Evolutionary conservation across 2,329 filamentous ascomycete species (phyloP).

Genomic region (Ascochyta viciae-villosae): DNA sequence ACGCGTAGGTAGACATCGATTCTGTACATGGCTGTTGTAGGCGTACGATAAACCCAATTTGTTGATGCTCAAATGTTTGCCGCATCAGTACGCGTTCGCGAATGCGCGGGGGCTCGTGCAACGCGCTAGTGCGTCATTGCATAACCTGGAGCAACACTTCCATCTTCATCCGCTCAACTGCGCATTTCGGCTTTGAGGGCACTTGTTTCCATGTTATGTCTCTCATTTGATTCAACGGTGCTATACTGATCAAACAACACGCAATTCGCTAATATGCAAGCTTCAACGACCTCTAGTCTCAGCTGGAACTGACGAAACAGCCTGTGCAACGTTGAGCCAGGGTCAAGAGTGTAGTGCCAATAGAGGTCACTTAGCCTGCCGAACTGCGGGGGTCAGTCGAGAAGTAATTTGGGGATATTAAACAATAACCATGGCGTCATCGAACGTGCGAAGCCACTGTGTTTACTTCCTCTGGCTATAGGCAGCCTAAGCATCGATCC

Average conservation of each 20-base stretch:
- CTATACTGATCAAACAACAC: not conserved
- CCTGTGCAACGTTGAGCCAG: not conserved
- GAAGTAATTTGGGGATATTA: not conserved
- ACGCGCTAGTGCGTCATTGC: slow-evolving; percentile 22
- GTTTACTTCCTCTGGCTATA: not conserved
- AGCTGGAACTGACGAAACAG: not conserved
- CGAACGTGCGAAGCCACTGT: not conserved
- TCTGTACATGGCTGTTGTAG: slow-evolving; percentile 35
- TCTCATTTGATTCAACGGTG: too few relatives aligned
- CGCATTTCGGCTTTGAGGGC: not conserved
- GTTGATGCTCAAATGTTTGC: slow-evolving; percentile 6
- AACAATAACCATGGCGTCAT: not conserved
- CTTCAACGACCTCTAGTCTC: not conserved
- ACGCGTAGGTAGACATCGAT: slow-evolving; percentile 36
- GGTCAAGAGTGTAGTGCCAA: not conserved
- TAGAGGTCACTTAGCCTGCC: not conserved
- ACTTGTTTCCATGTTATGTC: not conserved
- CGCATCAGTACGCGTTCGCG: slow-evolving; percentile 10
- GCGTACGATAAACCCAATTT: slow-evolving; percentile 3
- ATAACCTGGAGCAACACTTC: not conserved
- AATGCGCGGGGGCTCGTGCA: slow-evolving; percentile 10
- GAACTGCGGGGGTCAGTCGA: not conserved
- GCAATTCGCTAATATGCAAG: not conserved
- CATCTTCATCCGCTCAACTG: slow-evolving; percentile 1
- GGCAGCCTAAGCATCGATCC: not conserved